These are phyloP conservation scores for Prinsepia uniflora DNA, from an alignment of 306 rosid genomes.

Conservation along the genomic window DNA sequence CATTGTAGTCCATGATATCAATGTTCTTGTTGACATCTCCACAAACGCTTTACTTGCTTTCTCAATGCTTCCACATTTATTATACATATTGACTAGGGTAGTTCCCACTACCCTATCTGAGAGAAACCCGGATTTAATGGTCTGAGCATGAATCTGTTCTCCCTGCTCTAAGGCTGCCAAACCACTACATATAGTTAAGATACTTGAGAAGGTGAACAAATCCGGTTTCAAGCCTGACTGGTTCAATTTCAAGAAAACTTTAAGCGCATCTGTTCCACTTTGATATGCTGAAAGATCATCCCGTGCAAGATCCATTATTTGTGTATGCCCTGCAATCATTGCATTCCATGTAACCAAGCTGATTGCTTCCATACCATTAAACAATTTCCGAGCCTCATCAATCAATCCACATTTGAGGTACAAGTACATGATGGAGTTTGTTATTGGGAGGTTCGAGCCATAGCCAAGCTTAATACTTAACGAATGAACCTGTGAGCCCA, in stretches of 20 bases:
- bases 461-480: slow-evolving; percentile 57
- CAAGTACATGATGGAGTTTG: slow-evolving; percentile 62
- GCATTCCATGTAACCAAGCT: slow-evolving; percentile 85
- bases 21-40: slow-evolving; percentile 79
- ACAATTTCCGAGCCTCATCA: slow-evolving; percentile 56
- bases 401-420: slow-evolving; percentile 70
- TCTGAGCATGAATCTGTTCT: slow-evolving; percentile 79
- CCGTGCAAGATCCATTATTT: slow-evolving; percentile 56
- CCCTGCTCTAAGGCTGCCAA: slow-evolving; percentile 73
- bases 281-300: slow-evolving; percentile 54
- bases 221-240: slow-evolving; percentile 66
- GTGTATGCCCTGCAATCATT: slow-evolving; percentile 78
- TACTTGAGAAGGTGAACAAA: slow-evolving; percentile 73
- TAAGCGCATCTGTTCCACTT: slow-evolving; percentile 66
- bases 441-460: slow-evolving; percentile 47
- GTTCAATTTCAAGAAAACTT: slow-evolving; percentile 49
- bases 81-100: slow-evolving; percentile 74
- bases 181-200: slow-evolving; percentile 64
- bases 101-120: slow-evolving; percentile 68
- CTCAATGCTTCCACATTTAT: slow-evolving; percentile 80
- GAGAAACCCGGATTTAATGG: slow-evolving; percentile 60
- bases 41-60: slow-evolving; percentile 75
- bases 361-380: slow-evolving; percentile 43
- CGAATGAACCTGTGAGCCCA: slow-evolving; percentile 67
- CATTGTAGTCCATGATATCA: slow-evolving; percentile 91